phyloP scores from a whole-genome alignment of 2,329 filamentous ascomycete genomes.

The Sordariomycetes sp. region DNA sequence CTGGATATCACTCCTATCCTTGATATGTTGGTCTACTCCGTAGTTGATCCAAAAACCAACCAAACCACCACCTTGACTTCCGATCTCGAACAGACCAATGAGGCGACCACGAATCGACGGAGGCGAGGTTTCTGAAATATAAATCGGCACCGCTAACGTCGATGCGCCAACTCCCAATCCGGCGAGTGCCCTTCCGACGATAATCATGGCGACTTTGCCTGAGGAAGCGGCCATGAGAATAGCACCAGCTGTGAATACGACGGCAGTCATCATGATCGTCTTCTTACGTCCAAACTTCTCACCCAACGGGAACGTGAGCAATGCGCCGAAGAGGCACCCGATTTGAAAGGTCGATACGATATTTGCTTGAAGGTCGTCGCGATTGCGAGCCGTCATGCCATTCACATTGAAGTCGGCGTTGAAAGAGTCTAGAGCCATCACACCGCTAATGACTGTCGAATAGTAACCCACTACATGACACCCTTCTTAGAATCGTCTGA shows the following conservation, averaged over 20 bases:
- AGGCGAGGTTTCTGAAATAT: constrained; percentile 46
- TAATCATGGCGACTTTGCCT: constrained; percentile 26
- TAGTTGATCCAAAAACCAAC: constrained; percentile 30
- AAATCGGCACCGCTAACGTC: constrained; percentile 44
- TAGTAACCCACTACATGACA: constrained; percentile 6
- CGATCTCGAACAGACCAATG: constrained; percentile 39
- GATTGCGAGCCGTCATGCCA: constrained; percentile 4
- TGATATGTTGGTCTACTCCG: constrained; percentile 8
- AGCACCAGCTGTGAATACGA: constrained; percentile 28
- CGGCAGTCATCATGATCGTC: constrained; percentile 32
- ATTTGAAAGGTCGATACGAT: constrained; percentile 16
- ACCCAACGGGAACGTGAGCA: constrained; percentile 33
- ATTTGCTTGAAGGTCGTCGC: constrained; percentile 13
- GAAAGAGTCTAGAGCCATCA: constrained; percentile 11
- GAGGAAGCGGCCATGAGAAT: constrained; percentile 21
- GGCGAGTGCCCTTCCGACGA: constrained; percentile 36
- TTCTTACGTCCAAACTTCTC: constrained; percentile 36
- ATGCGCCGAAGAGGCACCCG: constrained; percentile 21
- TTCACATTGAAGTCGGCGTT: constrained; percentile 11
- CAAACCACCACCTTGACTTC: constrained; percentile 41
- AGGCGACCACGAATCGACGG: constrained; percentile 40
- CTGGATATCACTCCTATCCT: constrained; percentile 11
- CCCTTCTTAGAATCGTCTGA: neutral
- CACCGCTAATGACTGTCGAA: constrained; percentile 13
- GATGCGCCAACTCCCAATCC: constrained; percentile 40